Conservation (phyloP, 441 rosid genomes). For the Metrosideros polymorpha region DNA sequence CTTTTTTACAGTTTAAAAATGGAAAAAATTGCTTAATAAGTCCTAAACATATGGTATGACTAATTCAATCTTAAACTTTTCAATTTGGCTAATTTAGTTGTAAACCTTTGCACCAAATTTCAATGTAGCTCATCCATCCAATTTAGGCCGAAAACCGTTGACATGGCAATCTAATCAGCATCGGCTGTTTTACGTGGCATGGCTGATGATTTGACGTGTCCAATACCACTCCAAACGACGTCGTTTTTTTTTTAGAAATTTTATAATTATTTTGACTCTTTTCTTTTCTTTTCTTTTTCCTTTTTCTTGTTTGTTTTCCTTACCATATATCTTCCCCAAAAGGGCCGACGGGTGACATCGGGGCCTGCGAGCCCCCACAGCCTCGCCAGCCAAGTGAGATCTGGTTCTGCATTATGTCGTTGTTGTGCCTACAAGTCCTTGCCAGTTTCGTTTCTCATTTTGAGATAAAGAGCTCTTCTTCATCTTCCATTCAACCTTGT, state of each 20-base stretch:
- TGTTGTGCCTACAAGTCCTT: not conserved
- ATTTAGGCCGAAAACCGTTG: not conserved
- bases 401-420: not conserved
- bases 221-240: fast-evolving
- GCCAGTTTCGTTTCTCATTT: not conserved
- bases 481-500: not conserved
- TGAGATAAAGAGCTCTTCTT: not conserved
- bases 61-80: fast-evolving
- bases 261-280: no score
- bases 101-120: fast-evolving
- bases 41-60: fast-evolving
- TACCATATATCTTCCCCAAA: not conserved
- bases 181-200: fast-evolving
- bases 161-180: fast-evolving
- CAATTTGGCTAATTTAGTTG: fast-evolving
- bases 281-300: not conserved
- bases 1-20: not conserved
- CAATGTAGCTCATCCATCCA: fast-evolving
- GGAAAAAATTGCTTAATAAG: not conserved
- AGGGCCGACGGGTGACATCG: fast-evolving
- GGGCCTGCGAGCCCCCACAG: not conserved
- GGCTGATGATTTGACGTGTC: fast-evolving
- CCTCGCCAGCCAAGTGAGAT: not conserved
- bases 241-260: not conserved
- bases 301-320: not conserved